Base-by-base conservation (phyloP, 1,284 basidiomycete species). In the Ceratobasidium theobromae region DNA sequence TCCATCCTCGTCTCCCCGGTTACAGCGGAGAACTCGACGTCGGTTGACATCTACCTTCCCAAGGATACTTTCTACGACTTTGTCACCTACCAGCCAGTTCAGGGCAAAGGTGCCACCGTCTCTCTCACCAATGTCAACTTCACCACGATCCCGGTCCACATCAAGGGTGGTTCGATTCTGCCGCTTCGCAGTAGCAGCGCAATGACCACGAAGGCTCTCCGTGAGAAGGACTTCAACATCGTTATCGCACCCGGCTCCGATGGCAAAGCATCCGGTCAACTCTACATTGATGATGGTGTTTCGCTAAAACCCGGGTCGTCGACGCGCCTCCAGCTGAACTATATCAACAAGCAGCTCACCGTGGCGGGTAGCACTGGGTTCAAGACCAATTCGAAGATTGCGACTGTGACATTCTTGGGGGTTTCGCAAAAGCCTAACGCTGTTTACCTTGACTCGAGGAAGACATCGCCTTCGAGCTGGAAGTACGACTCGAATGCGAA, bases 1-100 rank as follows among this genome's bases (percentile, higher is more conserved):
- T 83, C 84, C 9, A 78, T 89, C 72, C 81, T 88, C 57, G 84
- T 88, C 30, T 86, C 86, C 0, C 87, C 87, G 16, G 86, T 88
- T 18, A 84, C 84, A 0, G 80, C 82, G 35, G 84, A 86, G 69
- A 80, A 84, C 73, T 75, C 82, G 28, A 87, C 83, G 3, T 79
- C 82, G 33, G 86, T 87, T 54, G 76, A 77, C 16, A 78, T 82
- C 64, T 88, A 88, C 76, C 79, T 88, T 52, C 86, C 86, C 1
- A 75, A 80, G n/a, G 85, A 86, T 72, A 80, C 76, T 41, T 87
- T 86, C 77, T 88, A 87, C 76, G 83, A 88, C 73, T 87, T 86
- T 74, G 70, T 71, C 46, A 84, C 82, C 3, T 77, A 84, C 28
- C 74, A 77, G 12, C 79, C 80, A 1, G 74, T 86, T 41, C 72